Conservation (phyloP, 805 yeast genomes). For the Yarrowia sp. region DNA sequence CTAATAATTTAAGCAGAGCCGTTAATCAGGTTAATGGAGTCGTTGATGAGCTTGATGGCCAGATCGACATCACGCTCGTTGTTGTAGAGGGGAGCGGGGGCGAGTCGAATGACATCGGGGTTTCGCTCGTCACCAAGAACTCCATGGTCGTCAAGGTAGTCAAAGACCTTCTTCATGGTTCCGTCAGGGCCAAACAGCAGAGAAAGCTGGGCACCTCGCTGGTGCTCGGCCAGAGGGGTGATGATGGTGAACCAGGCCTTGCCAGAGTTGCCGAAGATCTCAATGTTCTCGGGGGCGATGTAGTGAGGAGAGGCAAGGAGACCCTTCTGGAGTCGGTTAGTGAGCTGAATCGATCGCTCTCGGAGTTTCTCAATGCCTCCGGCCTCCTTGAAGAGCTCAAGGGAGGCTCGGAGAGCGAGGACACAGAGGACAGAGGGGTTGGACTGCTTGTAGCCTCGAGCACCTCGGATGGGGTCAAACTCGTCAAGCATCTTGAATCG, state of each 20-base stretch:
- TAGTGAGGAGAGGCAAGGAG: constrained; percentile 50
- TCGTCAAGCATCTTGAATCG: constrained; percentile 76
- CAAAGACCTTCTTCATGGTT: constrained; percentile 59
- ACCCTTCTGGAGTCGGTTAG: constrained; percentile 51
- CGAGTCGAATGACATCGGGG: constrained; percentile 86
- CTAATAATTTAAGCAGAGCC: not conserved
- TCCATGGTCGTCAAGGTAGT: constrained; percentile 50
- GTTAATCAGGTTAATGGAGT: constrained; percentile 27
- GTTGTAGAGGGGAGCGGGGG: constrained; percentile 83
- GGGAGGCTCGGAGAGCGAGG: constrained; percentile 64
- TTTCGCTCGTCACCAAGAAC: constrained; percentile 83
- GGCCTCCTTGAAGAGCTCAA: constrained; percentile 53
- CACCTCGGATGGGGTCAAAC: constrained; percentile 80
- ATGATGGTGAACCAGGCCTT: constrained; percentile 58
- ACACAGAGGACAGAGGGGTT: constrained; percentile 87
- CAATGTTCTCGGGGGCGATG: constrained; percentile 34
- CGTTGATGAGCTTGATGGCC: constrained; percentile 47
- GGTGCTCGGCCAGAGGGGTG: constrained; percentile 58
- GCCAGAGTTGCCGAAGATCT: constrained; percentile 25
- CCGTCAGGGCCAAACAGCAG: constrained; percentile 56
- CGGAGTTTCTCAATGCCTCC: constrained; percentile 66
- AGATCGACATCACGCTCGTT: constrained; percentile 59
- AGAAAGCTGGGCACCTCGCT: constrained; percentile 82
- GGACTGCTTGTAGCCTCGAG: constrained; percentile 83
- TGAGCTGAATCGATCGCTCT: constrained; percentile 53